These are phyloP conservation scores for Lasiodiplodia sp. DNA, from an alignment of 2,329 filamentous ascomycete genomes.

Conservation along the genomic window DNA sequence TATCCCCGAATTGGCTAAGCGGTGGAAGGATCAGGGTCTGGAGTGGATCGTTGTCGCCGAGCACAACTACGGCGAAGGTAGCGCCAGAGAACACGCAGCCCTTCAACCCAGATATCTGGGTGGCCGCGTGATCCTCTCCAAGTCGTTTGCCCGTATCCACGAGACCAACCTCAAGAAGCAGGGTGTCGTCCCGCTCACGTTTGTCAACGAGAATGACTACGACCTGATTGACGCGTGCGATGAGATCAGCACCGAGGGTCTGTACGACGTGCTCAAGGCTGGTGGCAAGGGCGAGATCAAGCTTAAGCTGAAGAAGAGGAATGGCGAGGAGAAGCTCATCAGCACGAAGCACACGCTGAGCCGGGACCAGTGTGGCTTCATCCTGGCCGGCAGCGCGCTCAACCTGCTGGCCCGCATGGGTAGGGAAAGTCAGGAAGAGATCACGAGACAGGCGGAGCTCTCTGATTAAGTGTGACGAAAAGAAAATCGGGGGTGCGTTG, in stretches of 20 bases:
- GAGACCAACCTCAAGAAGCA: conserved; percentile 98
- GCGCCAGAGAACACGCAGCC: conserved; percentile 86
- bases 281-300: conserved; percentile 80
- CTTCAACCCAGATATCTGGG: conserved; percentile 91
- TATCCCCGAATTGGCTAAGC: conserved; percentile 85
- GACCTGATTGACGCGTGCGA: conserved; percentile 84
- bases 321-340: conserved; percentile 71
- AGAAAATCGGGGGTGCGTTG: background rate
- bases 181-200: conserved; percentile 92
- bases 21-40: conserved; percentile 77
- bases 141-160: conserved; percentile 90
- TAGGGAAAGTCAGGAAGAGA: conserved; percentile 42
- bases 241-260: conserved; percentile 79
- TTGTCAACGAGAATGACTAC: conserved; percentile 87
- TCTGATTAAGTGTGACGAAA: background rate
- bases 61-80: conserved; percentile 96
- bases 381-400: conserved; percentile 90
- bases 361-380: conserved; percentile 88
- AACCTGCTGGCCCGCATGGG: conserved; percentile 80
- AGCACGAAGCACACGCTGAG: conserved; percentile 87
- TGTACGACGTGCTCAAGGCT: conserved; percentile 80
- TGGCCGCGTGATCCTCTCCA: conserved; percentile 81
- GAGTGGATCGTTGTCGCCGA: conserved; percentile 96
- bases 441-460: conserved; percentile 22
- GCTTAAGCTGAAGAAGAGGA: conserved; percentile 59